These are phyloP conservation scores for Geranomyces michiganensis DNA, from an alignment of 192 early-diverging fungal species.

Conservation along the genomic window DNA sequence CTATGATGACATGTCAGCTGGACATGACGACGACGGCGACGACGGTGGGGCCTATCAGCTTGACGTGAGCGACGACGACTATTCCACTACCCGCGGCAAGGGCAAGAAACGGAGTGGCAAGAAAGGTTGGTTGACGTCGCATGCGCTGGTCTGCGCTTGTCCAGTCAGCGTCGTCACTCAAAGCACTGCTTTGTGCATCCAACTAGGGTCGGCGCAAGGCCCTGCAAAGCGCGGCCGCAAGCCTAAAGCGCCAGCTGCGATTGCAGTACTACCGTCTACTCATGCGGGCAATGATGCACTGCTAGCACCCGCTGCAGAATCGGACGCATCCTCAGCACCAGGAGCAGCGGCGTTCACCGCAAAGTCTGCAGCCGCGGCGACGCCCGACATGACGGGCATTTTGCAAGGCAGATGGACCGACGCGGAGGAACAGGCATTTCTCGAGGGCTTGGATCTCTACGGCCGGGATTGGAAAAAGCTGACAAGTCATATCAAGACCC, in stretches of 20 bases:
- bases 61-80: slow-evolving; percentile 18
- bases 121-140: not conserved
- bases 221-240: slow-evolving; percentile 14
- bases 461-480: slow-evolving; percentile 85
- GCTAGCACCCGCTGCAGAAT: not conserved
- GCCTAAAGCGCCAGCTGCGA: not conserved
- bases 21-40: not conserved
- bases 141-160: not conserved
- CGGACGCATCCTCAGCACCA: not conserved
- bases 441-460: slow-evolving; percentile 76
- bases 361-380: not conserved
- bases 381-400: slow-evolving; percentile 34
- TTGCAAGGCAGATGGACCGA: slow-evolving; percentile 79
- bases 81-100: slow-evolving; percentile 8
- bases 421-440: slow-evolving; percentile 72
- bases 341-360: not conserved
- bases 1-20: not conserved
- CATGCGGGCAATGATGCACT: no score
- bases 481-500: slow-evolving; percentile 71
- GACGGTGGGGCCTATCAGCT: not conserved
- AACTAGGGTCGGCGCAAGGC: not conserved
- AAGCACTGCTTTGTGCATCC: not conserved
- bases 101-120: not conserved
- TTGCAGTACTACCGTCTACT: not conserved
- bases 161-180: not conserved